Evolutionary conservation across 169 alveolate genomes (phyloP), one percentile per base, ranked within the genome.

Genomic region (Plasmodium knowlesi): DNA sequence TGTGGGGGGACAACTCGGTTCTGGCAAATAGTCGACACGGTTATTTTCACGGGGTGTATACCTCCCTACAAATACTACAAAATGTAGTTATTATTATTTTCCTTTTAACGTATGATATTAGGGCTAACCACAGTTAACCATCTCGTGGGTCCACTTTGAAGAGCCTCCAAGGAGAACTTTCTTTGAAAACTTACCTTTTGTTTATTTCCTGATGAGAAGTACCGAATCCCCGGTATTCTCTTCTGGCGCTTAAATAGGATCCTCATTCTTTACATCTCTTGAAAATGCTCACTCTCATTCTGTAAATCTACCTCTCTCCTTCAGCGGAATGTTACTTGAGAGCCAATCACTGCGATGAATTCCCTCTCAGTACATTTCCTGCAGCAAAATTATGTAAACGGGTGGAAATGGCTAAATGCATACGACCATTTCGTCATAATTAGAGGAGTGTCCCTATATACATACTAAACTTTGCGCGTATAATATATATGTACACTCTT

Each of bases 231-330:
- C 79, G 82, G 82, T 41, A 88, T 43, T 67, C 67, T 88, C 76
- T 39, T 88, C 19, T 79, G 73, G 34, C 46, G 46, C 54, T 25
- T 76, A 73, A 46, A 50, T 61, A 88, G 41, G 37, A 73, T 85
- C 82, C 67, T 78, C 94, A 88, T 88, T 88, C 41, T 88, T 88
- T 74, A 71, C 30, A 30, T 50, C 34, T 80, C 43, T 19, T n/a
- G 32, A 30, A 25, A 80, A 80, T 22, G 28, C 30, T 80, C 50
- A 50, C 30, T 80, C 34, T 80, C 30, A 80, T 80, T 39, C 61
- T 80, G 19, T 80, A 46, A 25, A 25, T 67, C 37, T 67, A 25
- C 37, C 76, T 28, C 37, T 67, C 76, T 67, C 76, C 76, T 67
- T 28, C 41, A 67, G 37, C n/a, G 30, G 76, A 5, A 67, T 67